phyloP scores from a whole-genome alignment of 2,329 filamentous ascomycete species.

The Cladosporium oxysporum region DNA sequence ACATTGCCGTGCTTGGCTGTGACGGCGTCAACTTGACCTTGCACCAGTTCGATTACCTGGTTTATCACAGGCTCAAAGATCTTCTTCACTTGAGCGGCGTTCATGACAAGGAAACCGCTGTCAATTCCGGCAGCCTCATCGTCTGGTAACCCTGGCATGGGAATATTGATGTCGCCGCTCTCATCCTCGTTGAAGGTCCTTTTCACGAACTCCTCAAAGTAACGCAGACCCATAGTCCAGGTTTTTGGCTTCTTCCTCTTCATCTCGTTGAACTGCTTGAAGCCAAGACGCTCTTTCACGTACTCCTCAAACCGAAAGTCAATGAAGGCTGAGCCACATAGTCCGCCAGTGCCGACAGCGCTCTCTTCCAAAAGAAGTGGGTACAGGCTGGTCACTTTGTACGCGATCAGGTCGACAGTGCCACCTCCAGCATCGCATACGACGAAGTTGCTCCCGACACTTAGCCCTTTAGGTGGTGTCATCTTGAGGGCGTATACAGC shows the following conservation, averaged over 20 bases:
- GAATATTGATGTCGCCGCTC: slow-evolving; percentile 67
- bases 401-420: slow-evolving; percentile 75
- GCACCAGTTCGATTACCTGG: slow-evolving; percentile 56
- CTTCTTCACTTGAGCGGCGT: slow-evolving; percentile 65
- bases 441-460: slow-evolving; percentile 63
- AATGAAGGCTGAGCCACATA: slow-evolving; percentile 77
- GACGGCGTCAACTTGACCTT: slow-evolving; percentile 48
- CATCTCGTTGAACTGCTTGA: slow-evolving; percentile 68
- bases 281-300: slow-evolving; percentile 67
- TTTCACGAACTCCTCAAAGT: slow-evolving; percentile 85
- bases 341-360: slow-evolving; percentile 73
- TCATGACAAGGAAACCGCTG: slow-evolving; percentile 74
- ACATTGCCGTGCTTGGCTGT: slow-evolving; percentile 43
- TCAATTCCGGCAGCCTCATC: slow-evolving; percentile 75
- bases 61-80: slow-evolving; percentile 71
- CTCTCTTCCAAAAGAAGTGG: slow-evolving; percentile 76
- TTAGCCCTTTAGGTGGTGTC: slow-evolving; percentile 73
- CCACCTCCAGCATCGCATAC: slow-evolving; percentile 60
- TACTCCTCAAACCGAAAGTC: slow-evolving; percentile 82
- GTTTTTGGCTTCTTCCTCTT: slow-evolving; percentile 75
- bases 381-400: slow-evolving; percentile 73
- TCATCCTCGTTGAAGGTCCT: slow-evolving; percentile 77
- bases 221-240: slow-evolving; percentile 71
- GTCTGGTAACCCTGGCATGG: slow-evolving; percentile 74
- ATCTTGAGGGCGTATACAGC: slow-evolving; percentile 79